Base-by-base conservation (phyloP, 2,329 filamentous ascomycete genomes). In the Hymenotorrendiella dingleyae region DNA sequence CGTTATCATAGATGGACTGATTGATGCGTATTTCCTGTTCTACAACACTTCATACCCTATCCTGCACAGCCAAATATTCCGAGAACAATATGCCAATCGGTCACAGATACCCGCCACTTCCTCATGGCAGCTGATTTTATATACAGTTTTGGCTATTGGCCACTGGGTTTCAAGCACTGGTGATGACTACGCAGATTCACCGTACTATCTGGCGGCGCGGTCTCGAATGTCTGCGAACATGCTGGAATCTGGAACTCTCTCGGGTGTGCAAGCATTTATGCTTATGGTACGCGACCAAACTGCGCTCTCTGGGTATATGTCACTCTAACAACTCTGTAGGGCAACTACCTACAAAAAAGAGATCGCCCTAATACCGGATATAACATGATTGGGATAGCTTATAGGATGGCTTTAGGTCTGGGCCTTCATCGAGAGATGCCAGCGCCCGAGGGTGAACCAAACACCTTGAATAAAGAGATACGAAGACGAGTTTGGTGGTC, bases 301-400 rank as follows among this genome's bases (percentile, higher is more conserved):
- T n/a, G n/a, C n/a, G n/a, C n/a, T n/a, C n/a, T n/a, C n/a, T n/a
- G n/a, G n/a, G n/a, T n/a, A n/a, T n/a, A n/a, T n/a, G n/a, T n/a
- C n/a, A n/a, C n/a, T n/a, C n/a, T n/a, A n/a, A n/a, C n/a, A n/a
- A n/a, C n/a, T n/a, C 10, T 5, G 6, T 27, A 47, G 46, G 43
- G 47, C 0, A 73, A 73, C 36, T 74, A 74, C 50, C 60, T 72
- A 4, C 72, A 53, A 22, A 74, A 74, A 49, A 61, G 67, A 20
- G 67, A 74, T 43, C 62, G 70, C 11, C 70, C 71, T 4, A 75
- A 75, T 48, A 72, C 71, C 0, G 69, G 69, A 0, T 74, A 73
- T 54, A 74, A 72, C 48, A 71, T 71, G 39, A 62, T 72, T n/a
- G 72, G 71, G 0, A 62, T 74, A 14, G 71, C 72, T 0, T 63